phyloP scores from a whole-genome alignment of 345 rosid genomes.

The Populus simonii region DNA sequence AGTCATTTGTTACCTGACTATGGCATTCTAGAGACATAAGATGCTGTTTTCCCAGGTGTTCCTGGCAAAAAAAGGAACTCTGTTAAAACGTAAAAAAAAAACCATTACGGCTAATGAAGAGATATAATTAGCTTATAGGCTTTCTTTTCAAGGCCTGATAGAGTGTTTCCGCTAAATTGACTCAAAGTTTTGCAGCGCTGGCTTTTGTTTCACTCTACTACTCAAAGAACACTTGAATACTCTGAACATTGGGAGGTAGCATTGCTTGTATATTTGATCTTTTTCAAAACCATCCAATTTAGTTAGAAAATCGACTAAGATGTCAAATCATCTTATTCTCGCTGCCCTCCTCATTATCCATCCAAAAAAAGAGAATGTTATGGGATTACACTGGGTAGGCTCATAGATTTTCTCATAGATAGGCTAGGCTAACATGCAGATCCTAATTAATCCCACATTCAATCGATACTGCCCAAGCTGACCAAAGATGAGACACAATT shows the following conservation, averaged over 20 bases:
- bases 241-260: background rate
- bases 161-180: background rate
- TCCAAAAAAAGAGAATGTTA: background rate
- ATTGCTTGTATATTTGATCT: background rate
- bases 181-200: background rate
- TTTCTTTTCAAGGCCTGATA: background rate
- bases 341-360: background rate
- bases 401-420: background rate
- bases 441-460: no score
- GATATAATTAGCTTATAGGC: background rate
- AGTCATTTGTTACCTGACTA: constrained; percentile 38
- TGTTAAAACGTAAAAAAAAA: background rate
- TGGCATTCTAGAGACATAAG: constrained; percentile 50
- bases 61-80: constrained; percentile 26
- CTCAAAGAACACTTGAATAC: background rate
- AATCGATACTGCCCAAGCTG: background rate
- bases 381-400: background rate
- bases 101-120: background rate
- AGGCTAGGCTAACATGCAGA: background rate
- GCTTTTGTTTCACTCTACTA: background rate
- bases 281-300: background rate
- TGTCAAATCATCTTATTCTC: background rate
- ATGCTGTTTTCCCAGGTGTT: constrained; percentile 48
- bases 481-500: background rate
- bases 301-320: background rate